A percentile compares a stretch with the other conserved stretches of the same genome.
Evolutionary conservation across 1,139 yeast genomes (phyloP).

Genomic region (Geotrichum histeridarum): DNA sequence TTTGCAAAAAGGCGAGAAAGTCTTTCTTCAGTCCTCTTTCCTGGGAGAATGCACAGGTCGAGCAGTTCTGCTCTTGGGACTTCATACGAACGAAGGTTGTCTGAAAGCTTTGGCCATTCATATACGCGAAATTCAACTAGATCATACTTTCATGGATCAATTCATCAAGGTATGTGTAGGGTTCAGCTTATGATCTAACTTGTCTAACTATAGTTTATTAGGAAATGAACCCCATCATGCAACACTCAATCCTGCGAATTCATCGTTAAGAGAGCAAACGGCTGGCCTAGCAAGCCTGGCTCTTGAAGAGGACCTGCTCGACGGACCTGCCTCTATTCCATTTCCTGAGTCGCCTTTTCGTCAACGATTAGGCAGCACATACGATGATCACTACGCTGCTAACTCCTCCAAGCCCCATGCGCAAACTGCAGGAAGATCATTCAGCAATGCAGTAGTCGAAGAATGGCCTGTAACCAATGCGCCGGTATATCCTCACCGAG

Average conservation of each 20-base stretch:
- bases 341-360: not conserved
- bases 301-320: constrained; percentile 40
- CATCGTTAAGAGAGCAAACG: constrained; percentile 57
- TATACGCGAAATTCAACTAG: constrained; percentile 11
- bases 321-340: not conserved
- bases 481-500: constrained; percentile 17
- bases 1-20: constrained; percentile 10
- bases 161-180: constrained; percentile 6
- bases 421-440: not conserved
- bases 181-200: not conserved
- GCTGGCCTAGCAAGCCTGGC: constrained; percentile 60
- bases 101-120: constrained; percentile 13
- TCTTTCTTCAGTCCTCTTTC: constrained; percentile 9
- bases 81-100: constrained; percentile 6
- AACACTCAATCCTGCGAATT: constrained; percentile 9
- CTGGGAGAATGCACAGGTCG: constrained; percentile 1
- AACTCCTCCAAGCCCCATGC: not conserved
- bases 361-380: constrained; percentile 3
- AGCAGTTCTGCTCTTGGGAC: not conserved
- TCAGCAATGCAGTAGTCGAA: constrained; percentile 6
- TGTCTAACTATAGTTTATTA: not conserved
- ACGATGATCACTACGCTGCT: not conserved
- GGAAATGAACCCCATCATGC: constrained; percentile 1
- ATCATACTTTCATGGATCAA: constrained; percentile 9
- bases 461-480: constrained; percentile 18